These are phyloP conservation scores for Globisporangium canariense DNA, from an alignment of 352 stramenopile species.

Conservation along the genomic window DNA sequence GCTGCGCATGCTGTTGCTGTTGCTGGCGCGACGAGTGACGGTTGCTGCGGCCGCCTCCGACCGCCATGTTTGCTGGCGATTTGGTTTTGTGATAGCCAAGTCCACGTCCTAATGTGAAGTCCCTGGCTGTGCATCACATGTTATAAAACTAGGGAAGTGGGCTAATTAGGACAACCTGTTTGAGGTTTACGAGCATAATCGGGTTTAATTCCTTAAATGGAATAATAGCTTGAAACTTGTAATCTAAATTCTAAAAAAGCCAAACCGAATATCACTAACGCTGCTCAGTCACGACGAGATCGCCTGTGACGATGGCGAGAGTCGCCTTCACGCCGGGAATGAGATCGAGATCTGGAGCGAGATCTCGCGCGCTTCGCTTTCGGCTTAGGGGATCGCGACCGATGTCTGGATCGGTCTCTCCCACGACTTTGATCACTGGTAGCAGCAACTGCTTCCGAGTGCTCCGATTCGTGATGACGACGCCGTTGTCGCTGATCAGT, in stretches of 20 bases:
- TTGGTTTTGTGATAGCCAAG: too few relatives aligned
- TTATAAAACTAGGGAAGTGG: too few relatives aligned
- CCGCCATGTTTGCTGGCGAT: neutral
- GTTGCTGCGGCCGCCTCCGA: conserved; percentile 4
- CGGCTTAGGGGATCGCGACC: neutral
- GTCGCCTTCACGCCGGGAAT: neutral
- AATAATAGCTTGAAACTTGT: too few relatives aligned
- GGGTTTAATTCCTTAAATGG: neutral
- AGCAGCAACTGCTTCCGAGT: neutral
- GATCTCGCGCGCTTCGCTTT: conserved; percentile 5
- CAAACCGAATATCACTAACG: too few relatives aligned
- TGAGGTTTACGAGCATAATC: too few relatives aligned
- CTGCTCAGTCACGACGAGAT: neutral
- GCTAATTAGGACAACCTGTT: too few relatives aligned
- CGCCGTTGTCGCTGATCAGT: neutral
- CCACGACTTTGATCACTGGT: neutral
- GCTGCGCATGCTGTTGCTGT: conserved; percentile 7
- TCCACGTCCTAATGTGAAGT: too few relatives aligned
- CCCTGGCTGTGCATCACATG: too few relatives aligned
- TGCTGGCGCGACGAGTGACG: conserved; percentile 9
- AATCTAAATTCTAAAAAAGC: too few relatives aligned
- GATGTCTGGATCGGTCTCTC: neutral
- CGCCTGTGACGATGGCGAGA: neutral
- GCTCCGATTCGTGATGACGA: neutral
- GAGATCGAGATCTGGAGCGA: conserved; percentile 1